Evolutionary conservation across 78 protist genomes (phyloP).

Genomic region (Dictyostelium firmibasis): DNA sequence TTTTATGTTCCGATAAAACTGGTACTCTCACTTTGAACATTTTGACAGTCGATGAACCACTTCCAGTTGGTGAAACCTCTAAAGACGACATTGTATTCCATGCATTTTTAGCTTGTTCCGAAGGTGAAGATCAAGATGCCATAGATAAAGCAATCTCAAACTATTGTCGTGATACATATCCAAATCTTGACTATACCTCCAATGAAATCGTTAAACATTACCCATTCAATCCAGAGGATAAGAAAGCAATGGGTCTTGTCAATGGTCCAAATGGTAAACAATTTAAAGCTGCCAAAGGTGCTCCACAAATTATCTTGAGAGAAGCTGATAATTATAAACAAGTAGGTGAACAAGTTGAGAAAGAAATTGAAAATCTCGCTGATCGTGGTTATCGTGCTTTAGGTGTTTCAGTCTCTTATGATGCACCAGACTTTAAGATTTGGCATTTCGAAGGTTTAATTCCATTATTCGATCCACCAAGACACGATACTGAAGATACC

Average conservation of each 20-base stretch:
- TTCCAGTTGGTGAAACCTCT: constrained; percentile 23
- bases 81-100: constrained; percentile 62
- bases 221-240: constrained; percentile 92
- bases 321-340: constrained; percentile 68
- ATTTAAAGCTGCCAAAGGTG: constrained; percentile 86
- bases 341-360: constrained; percentile 35
- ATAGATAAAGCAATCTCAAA: constrained; percentile 80
- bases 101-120: constrained; percentile 74
- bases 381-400: constrained; percentile 89
- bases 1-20: constrained; percentile 95
- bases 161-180: constrained; percentile 40
- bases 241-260: constrained; percentile 71
- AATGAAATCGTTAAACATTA: constrained; percentile 51
- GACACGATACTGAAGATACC: constrained; percentile 89
- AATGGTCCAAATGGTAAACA: constrained; percentile 48
- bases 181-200: constrained; percentile 63
- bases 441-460: constrained; percentile 91
- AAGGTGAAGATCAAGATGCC: constrained; percentile 82
- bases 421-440: constrained; percentile 38
- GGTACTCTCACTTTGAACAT: constrained; percentile 97
- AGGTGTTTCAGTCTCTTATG: constrained; percentile 72
- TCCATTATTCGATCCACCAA: constrained; percentile 94
- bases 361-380: constrained; percentile 82
- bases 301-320: constrained; percentile 87
- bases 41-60: constrained; percentile 90